Evolutionary conservation across 768 basidiomycete genomes (phyloP), one percentile per base, ranked within the genome.

Genomic region (Holtermannia corniformis): DNA sequence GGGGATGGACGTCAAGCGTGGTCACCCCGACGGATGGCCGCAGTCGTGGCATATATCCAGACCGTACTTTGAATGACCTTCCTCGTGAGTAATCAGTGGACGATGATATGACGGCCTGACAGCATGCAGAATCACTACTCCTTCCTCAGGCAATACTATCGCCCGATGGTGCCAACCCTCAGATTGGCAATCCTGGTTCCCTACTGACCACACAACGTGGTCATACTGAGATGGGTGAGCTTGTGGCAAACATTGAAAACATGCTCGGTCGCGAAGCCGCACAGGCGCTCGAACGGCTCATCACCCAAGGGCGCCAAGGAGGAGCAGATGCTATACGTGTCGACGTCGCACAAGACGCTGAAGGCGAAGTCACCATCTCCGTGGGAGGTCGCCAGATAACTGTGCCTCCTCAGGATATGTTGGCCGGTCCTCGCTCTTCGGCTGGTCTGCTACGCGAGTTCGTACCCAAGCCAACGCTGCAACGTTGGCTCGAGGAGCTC

Each of bases 401-500:
- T 2, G 26, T 62, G 2, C 44, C 49, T 28, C 42, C 49, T 37
- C 46, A 57, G 16, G 40, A 40, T 5, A 51, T 32, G 16, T 27
- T 50, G 12, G 44, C 37, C 41, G 10, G 25, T 24, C 48, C 20
- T 16, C 41, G 40, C 3, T 20, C 40, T 4, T 26, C n/a, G 13
- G 24, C 50, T n/a, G 57, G 62, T 7, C 41, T 49, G 12, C 32
- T 52, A 5, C 22, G 52, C 14, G 60, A 61, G 21, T 83, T 89
- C 46, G 82, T 86, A 26, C 88, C 90, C 1, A 73, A 87, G 50
- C 76, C 86, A 10, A 93, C 91, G 1, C 67, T 83, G 25, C 86
- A 88, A 62, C 80, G 92, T 52, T 96, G 92, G 92, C 75, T 80
- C 1, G 90, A 93, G 66, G 91, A 93, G 70, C 82, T 81, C 55